Evolutionary conservation across 139 green algal genomes (phyloP).

Genomic region (Pseudopediastrum boryanum): DNA sequence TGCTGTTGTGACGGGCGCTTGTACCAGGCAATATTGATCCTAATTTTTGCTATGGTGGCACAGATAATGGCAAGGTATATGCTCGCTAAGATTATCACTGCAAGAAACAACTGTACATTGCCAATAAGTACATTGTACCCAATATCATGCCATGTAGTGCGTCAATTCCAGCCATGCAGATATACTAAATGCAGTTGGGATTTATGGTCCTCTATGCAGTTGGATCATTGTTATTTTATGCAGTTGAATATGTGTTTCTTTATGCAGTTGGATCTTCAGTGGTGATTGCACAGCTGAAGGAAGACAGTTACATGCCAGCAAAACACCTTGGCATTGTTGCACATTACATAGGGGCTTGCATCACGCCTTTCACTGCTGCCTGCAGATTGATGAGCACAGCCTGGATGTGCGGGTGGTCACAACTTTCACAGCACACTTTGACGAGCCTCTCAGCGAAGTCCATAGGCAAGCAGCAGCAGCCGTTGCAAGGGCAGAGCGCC

Average conservation of each 20-base stretch:
- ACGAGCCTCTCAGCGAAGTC: constrained; percentile 20
- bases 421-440: constrained; percentile 49
- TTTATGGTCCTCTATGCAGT: background rate
- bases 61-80: background rate
- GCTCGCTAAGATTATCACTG: too few species aligned
- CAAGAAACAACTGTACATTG: too few species aligned
- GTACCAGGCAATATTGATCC: background rate
- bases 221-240: background rate
- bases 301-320: too few species aligned
- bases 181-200: background rate
- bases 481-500: too few species aligned
- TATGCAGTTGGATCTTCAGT: background rate
- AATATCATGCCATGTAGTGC: too few species aligned
- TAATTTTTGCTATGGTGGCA: background rate
- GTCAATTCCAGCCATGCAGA: too few species aligned
- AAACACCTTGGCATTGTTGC: background rate
- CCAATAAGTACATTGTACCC: too few species aligned
- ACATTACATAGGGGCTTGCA: background rate
- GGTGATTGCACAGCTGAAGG: background rate
- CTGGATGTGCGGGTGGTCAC: constrained; percentile 49
- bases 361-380: background rate
- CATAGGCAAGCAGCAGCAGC: background rate
- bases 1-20: background rate
- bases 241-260: background rate
- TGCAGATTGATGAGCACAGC: constrained; percentile 22